Percentiles rank a stretch among this genome's conserved stretches.
phyloP scores from a whole-genome alignment of 805 yeast species.

The Maudiozyma turicensis region DNA sequence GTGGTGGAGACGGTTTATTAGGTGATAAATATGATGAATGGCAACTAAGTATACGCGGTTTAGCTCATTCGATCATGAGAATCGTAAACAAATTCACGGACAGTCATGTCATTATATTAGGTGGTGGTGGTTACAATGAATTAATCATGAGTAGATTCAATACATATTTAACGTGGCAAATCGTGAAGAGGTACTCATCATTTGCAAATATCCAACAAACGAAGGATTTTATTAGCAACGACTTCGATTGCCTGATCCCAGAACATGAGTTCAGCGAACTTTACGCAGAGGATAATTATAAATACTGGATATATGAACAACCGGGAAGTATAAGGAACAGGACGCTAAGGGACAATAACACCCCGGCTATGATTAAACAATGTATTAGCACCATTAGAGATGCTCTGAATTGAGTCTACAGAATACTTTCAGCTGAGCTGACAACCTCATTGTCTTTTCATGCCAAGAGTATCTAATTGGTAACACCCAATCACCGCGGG shows the following conservation, averaged over 20 bases:
- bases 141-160: constrained; percentile 54
- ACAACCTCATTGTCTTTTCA: no score
- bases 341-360: constrained; percentile 27
- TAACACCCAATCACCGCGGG: no score
- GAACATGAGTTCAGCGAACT: constrained; percentile 38
- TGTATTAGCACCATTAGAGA: background rate
- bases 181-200: constrained; percentile 8
- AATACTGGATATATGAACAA: constrained; percentile 39
- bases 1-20: constrained; percentile 69
- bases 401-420: no score
- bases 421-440: no score
- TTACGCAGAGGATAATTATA: constrained; percentile 37
- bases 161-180: constrained; percentile 28
- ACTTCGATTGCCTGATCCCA: constrained; percentile 40
- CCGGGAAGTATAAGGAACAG: constrained; percentile 26
- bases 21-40: constrained; percentile 57
- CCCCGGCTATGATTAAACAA: constrained; percentile 2
- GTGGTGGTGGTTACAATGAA: constrained; percentile 73
- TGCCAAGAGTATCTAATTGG: no score
- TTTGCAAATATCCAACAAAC: background rate
- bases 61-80: constrained; percentile 29
- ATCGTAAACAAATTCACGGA: constrained; percentile 19
- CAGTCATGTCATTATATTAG: constrained; percentile 34
- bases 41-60: constrained; percentile 53
- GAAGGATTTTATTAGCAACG: constrained; percentile 3